Base-by-base conservation (phyloP, 805 yeast genomes). In the Kregervanrija pseudodelftensis region DNA sequence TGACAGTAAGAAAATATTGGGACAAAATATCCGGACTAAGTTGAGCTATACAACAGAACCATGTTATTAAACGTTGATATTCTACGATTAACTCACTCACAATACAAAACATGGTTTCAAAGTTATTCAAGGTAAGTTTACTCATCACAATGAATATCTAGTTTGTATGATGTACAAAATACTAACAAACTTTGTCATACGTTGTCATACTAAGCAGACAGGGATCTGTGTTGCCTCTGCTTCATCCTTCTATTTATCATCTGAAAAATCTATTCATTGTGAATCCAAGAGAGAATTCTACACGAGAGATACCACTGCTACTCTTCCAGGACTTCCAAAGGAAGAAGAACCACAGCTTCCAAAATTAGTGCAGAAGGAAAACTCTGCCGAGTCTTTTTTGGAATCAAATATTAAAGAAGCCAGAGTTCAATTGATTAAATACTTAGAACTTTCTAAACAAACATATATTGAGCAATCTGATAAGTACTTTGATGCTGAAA, bases 401-500 rank as follows among this genome's bases (percentile, higher is more conserved):
- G 82, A 82, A 58, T 49, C 65, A 3, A 63, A 64, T 40, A 66
- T 85, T 53, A 72, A 68, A 41, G 28, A 56, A 2, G 70, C 72
- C 5, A 77, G 95, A 63, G 65, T 69, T 43, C 55, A 65, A 41
- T 56, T 74, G 4, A 53, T 59, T 17, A 58, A 53, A 4, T 63
- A 61, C 35, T 59, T 68, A 34, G 51, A 63, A n/a, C 33, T 50
- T 8, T 69, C 69, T 8, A 68, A 68, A 45, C 42, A 50, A 15
- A 67, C 66, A 36, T 63, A 78, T 43, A 73, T 80, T 50, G 65
- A 65, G 13, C 69, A 72, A 8, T 72, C 82, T 44, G 58, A 69
- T 34, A 66, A 68, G 40, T 81, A 77, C 53, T 74, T 79, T 54
- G 61, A 66, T 17, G 72, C 74, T 4, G 96, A 87, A 66, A 74